These are phyloP conservation scores for Avena insularis DNA, from an alignment of 176 grass and related monocot species.

Conservation along the genomic window DNA sequence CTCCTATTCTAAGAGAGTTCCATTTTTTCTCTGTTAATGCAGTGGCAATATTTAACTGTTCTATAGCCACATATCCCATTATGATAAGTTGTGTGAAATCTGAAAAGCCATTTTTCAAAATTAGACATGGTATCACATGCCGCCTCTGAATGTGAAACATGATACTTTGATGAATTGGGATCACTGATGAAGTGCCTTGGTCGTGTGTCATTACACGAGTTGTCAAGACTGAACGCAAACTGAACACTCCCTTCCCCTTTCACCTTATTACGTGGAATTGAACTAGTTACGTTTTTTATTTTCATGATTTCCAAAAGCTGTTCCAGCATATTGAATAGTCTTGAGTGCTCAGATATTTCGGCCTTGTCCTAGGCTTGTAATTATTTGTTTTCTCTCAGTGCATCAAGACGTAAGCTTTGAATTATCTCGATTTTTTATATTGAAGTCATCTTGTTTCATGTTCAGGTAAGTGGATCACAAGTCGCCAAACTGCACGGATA, in stretches of 20 bases:
- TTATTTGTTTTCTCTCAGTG: neutral
- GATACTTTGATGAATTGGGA: neutral
- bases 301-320: neutral
- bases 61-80: neutral
- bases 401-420: neutral
- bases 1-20: neutral
- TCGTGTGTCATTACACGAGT: neutral
- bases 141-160: neutral
- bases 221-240: neutral
- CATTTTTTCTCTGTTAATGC: neutral
- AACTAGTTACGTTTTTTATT: neutral
- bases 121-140: neutral
- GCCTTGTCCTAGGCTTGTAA: neutral
- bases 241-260: neutral
- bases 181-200: neutral
- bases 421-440: neutral
- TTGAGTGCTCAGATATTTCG: neutral
- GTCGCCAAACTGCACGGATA: constrained; percentile 59
- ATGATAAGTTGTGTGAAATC: neutral
- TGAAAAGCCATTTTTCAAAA: neutral
- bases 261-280: neutral
- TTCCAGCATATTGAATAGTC: constrained; percentile 16
- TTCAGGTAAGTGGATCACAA: constrained; percentile 67
- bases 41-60: neutral
- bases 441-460: constrained; percentile 29